A percentile compares a stretch with the other conserved stretches of the same genome.
These are phyloP conservation scores for Aspergillus ibericus DNA, from an alignment of 2,329 filamentous ascomycete genomes.

Conservation along the genomic window DNA sequence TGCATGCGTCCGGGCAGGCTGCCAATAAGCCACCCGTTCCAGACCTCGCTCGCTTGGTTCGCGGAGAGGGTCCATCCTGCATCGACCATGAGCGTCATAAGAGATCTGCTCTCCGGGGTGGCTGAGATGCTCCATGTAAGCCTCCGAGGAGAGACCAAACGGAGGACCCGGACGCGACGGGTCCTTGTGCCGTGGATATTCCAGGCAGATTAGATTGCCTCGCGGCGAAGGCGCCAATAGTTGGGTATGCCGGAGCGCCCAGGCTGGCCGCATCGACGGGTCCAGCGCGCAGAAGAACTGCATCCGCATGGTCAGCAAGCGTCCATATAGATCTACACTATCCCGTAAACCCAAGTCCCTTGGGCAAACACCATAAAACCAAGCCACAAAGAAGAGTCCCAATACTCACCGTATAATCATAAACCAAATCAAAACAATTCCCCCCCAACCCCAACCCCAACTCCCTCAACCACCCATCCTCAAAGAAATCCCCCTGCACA, in stretches of 20 bases:
- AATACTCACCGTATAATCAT: slow-evolving; percentile 53
- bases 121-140: background rate
- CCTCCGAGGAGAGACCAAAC: background rate
- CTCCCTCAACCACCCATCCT: slow-evolving; percentile 10
- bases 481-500: slow-evolving; percentile 55
- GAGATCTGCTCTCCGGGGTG: background rate
- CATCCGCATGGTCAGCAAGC: background rate
- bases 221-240: slow-evolving; percentile 18
- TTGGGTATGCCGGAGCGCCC: slow-evolving; percentile 56
- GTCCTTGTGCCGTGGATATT: slow-evolving; percentile 37
- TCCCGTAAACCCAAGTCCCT: background rate
- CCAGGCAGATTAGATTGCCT: slow-evolving; percentile 64
- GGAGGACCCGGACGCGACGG: background rate
- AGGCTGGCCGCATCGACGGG: slow-evolving; percentile 55
- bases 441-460: background rate
- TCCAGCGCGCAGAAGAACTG: slow-evolving; percentile 64
- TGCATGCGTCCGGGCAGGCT: slow-evolving; percentile 57
- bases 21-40: slow-evolving; percentile 55
- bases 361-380: background rate
- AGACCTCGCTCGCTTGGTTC: slow-evolving; percentile 42
- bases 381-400: background rate
- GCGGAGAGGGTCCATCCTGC: slow-evolving; percentile 50
- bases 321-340: background rate
- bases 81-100: slow-evolving; percentile 44
- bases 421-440: slow-evolving; percentile 20